These are phyloP conservation scores for Coprinellus aureogranulatus DNA, from an alignment of 768 basidiomycete genomes.

Conservation along the genomic window DNA sequence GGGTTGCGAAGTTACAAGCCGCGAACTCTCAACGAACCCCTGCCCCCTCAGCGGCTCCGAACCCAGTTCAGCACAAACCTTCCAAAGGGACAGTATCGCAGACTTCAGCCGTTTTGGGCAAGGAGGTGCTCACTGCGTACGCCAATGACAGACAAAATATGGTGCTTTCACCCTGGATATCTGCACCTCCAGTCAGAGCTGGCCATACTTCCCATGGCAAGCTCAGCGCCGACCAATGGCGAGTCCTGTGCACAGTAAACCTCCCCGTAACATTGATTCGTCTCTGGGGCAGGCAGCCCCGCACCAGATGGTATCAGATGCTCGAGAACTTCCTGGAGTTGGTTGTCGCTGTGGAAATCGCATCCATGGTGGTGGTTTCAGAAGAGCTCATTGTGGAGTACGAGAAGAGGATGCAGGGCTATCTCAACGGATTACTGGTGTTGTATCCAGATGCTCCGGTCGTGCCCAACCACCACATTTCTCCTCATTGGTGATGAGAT, in stretches of 20 bases:
- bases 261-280: slow-evolving; percentile 34
- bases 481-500: slow-evolving; percentile 32
- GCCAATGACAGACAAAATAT: no score
- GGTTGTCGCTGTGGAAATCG: slow-evolving; percentile 31
- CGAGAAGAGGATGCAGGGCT: slow-evolving; percentile 26
- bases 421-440: slow-evolving; percentile 26
- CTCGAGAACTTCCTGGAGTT: slow-evolving; percentile 34
- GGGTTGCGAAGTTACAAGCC: no score
- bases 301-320: slow-evolving; percentile 16
- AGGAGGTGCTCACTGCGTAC: no score
- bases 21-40: no score
- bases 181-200: no score
- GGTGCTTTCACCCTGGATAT: no score
- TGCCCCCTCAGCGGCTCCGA: no score
- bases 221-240: slow-evolving; percentile 37
- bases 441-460: slow-evolving; percentile 30
- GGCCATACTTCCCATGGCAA: no score
- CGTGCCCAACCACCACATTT: slow-evolving; percentile 37
- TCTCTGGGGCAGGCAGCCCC: slow-evolving; percentile 28
- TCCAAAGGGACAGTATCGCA: no score
- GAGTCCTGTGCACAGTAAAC: slow-evolving; percentile 28
- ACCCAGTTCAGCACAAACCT: no score
- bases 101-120: no score
- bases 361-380: slow-evolving; percentile 21
- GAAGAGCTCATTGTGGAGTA: slow-evolving; percentile 20